These are phyloP conservation scores for Dioscorea zingiberensis DNA, from an alignment of 106 monocot species.

Conservation along the genomic window DNA sequence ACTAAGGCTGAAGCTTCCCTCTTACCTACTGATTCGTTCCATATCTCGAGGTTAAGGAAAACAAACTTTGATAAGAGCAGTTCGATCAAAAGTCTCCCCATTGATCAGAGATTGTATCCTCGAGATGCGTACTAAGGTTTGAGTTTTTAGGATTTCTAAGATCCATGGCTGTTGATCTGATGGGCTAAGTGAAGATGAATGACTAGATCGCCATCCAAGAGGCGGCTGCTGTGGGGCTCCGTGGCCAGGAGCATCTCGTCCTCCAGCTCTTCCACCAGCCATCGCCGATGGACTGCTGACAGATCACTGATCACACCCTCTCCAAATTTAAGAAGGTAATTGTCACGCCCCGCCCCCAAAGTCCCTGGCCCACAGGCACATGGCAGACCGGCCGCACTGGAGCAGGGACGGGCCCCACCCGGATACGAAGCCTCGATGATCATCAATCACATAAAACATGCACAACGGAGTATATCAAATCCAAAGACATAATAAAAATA, in stretches of 20 bases:
- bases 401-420: too few relatives aligned
- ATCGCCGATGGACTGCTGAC: conserved; percentile 42
- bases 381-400: too few relatives aligned
- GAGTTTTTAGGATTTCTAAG: background rate
- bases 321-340: conserved; percentile 86
- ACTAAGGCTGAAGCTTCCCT: conserved; percentile 11
- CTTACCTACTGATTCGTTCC: conserved; percentile 14
- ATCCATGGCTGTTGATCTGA: conserved; percentile 50
- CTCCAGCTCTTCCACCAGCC: conserved; percentile 44
- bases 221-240: conserved; percentile 68
- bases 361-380: too few relatives aligned
- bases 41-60: background rate
- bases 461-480: too few relatives aligned
- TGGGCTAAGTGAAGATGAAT: conserved; percentile 40
- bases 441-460: too few relatives aligned
- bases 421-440: too few relatives aligned
- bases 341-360: too few relatives aligned
- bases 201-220: conserved; percentile 68
- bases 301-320: conserved; percentile 77
- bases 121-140: background rate
- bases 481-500: too few relatives aligned
- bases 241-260: conserved; percentile 65
- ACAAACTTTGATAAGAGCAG: background rate
- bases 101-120: conserved; percentile 2
- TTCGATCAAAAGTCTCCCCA: conserved; percentile 1